phyloP scores from a whole-genome alignment of 441 rosid genomes.

The Populus hybrid region DNA sequence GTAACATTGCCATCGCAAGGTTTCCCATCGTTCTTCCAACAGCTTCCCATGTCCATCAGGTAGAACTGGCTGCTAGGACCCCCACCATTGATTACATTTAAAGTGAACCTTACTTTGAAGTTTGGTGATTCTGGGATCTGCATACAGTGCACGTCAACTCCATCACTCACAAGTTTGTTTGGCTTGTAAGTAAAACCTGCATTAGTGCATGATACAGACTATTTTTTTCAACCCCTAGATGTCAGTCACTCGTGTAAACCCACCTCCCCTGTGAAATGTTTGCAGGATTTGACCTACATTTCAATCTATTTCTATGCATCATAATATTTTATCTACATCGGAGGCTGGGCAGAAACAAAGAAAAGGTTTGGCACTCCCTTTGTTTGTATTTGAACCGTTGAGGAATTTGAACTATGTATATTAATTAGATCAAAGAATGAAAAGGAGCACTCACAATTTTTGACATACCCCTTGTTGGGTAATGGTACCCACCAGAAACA shows the following conservation, averaged over 20 bases:
- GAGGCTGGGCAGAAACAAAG: too few species aligned
- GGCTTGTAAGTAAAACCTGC: constrained; percentile 20
- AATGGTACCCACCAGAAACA: constrained; percentile 78
- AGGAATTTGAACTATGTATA: background rate
- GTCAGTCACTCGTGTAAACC: background rate
- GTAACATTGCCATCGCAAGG: constrained; percentile 65
- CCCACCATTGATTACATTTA: constrained; percentile 61
- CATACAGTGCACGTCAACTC: constrained; percentile 5
- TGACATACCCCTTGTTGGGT: constrained; percentile 76
- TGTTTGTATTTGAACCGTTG: background rate
- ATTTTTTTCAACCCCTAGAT: background rate
- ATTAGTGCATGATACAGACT: background rate
- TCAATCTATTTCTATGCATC: too few species aligned
- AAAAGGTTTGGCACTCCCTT: background rate
- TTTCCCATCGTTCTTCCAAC: constrained; percentile 81
- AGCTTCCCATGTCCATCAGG: constrained; percentile 71
- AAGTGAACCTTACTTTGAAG: constrained; percentile 60
- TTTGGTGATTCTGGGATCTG: constrained; percentile 71
- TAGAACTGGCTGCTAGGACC: constrained; percentile 74
- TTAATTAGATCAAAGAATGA: background rate
- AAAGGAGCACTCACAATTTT: constrained; percentile 49
- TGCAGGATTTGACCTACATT: too few species aligned
- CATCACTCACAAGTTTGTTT: constrained; percentile 6
- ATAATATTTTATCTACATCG: too few species aligned
- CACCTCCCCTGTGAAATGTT: background rate